phyloP scores from a whole-genome alignment of 805 yeast genomes.

The Saturnispora saitoi region DNA sequence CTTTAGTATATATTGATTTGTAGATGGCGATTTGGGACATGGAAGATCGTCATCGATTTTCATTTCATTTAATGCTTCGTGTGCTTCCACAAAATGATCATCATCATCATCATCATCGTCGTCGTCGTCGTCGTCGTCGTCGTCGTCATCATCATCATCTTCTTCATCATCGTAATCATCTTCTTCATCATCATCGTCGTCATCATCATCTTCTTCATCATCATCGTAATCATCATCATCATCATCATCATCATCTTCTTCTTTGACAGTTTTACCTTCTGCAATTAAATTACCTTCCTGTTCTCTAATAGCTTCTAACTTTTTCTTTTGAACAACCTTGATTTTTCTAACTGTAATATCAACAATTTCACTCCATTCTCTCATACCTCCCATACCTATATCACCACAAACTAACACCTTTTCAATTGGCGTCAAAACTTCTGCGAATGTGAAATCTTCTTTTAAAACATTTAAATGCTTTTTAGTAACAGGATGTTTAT shows the following conservation, averaged over 20 bases:
- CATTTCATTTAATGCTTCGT: neutral
- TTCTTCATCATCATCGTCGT: conserved; percentile 33
- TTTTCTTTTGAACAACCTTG: conserved; percentile 49
- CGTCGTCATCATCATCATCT: conserved; percentile 18
- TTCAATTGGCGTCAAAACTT: conserved; percentile 88
- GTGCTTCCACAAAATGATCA: conserved; percentile 5
- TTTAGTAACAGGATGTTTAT: conserved; percentile 81
- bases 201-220: conserved; percentile 32
- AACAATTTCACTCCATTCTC: conserved; percentile 93
- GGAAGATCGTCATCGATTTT: conserved; percentile 9
- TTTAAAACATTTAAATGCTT: conserved; percentile 66
- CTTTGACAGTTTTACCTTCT: conserved; percentile 35
- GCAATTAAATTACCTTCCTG: conserved; percentile 44
- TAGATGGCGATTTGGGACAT: conserved; percentile 14
- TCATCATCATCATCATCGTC: conserved; percentile 4
- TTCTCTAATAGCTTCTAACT: conserved; percentile 25
- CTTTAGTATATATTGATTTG: conserved; percentile 12
- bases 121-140: conserved; percentile 10
- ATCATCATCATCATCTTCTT: conserved; percentile 37
- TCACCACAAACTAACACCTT: conserved; percentile 94
- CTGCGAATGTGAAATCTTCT: conserved; percentile 94
- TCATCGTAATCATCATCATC: conserved; percentile 34
- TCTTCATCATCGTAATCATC: conserved; percentile 27
- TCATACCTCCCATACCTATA: conserved; percentile 99
- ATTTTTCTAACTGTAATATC: conserved; percentile 71